Evolutionary conservation across 106 monocot genomes (phyloP), one percentile per base, ranked within the genome.

Genomic region (Chionographis japonica): DNA sequence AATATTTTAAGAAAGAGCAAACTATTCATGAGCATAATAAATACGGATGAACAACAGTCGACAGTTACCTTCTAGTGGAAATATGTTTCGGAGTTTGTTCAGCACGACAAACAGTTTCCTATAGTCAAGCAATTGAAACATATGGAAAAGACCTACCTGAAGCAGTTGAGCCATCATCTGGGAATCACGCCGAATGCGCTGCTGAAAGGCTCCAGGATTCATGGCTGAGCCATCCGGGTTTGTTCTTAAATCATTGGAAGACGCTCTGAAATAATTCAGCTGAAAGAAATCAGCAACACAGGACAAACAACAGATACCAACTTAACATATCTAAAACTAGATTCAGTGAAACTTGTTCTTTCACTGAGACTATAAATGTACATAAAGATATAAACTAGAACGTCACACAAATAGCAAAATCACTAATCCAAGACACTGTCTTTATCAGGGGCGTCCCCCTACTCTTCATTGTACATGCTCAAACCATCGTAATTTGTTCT

Each of bases 201-300:
- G 89, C 61, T 85, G 92, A 58, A 97, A 97, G 38, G 89, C 84
- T 60, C 49, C 63, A 80, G 95, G 92, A 69, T 97, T 85, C 50
- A 81, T 73, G 60, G 92, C 92, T 13, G 95, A 92, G 42, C 95
- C 95, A 81, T 97, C 95, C 64, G 82, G 65, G 65, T 89, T 92
- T 57, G 92, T 63, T 67, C 74, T 84, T 53, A 92, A 69, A 51
- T 87, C 77, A 84, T 81, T 70, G 54, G 68, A 6, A 60, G 88
- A 51, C 64, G 68, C 8, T 73, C 94, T 95, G 75, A 75, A 63
- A 79, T 50, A 59, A 52, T 55, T 55, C 51, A 39, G 12, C 4
- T 13, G 70, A 18, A 62, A 59, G 40, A 8, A 62, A 62, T 56
- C 5, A 72, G 57, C 52, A 70, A 35, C 14, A 38, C 42, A 62